Conservation (phyloP, 805 yeast genomes). For the Lipomyces starkeyi region DNA sequence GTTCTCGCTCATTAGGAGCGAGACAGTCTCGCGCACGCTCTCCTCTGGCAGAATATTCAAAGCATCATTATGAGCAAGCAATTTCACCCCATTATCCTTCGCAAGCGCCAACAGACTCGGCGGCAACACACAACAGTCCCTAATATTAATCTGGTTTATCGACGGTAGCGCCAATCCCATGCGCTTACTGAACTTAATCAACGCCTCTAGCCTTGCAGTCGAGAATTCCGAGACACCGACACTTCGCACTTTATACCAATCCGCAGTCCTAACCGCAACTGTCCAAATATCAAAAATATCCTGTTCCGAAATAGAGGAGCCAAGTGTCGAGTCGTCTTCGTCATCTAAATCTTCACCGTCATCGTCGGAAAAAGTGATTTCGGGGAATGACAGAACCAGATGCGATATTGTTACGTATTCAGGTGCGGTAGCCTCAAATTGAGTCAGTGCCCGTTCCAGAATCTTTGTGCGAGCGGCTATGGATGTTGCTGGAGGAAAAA, state of each 20-base stretch:
- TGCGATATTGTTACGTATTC: conserved; percentile 13
- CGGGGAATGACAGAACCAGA: conserved; percentile 43
- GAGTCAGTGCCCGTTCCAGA: conserved; percentile 18
- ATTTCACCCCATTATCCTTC: conserved; percentile 40
- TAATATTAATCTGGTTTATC: conserved; percentile 46
- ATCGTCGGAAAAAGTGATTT: conserved; percentile 42
- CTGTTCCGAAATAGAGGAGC: neutral
- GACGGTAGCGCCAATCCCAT: conserved; percentile 30
- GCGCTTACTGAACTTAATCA: conserved; percentile 32
- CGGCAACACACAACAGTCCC: conserved; percentile 48
- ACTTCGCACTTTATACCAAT: conserved; percentile 24
- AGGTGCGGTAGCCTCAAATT: conserved; percentile 19
- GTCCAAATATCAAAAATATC: conserved; percentile 39
- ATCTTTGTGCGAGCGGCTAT: conserved; percentile 21
- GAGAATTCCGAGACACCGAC: conserved; percentile 45
- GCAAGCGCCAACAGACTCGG: conserved; percentile 43
- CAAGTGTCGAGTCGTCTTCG: conserved; percentile 11
- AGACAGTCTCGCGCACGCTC: conserved; percentile 9
- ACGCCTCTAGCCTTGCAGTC: conserved; percentile 35
- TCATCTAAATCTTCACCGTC: conserved; percentile 38
- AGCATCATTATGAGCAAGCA: conserved; percentile 47
- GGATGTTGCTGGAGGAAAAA: conserved; percentile 25
- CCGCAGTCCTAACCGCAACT: conserved; percentile 27
- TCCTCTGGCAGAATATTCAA: conserved; percentile 38
- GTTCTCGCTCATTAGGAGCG: conserved; percentile 2